Base-by-base conservation (phyloP, 768 basidiomycete species). In the Kwoniella dejecticola region DNA sequence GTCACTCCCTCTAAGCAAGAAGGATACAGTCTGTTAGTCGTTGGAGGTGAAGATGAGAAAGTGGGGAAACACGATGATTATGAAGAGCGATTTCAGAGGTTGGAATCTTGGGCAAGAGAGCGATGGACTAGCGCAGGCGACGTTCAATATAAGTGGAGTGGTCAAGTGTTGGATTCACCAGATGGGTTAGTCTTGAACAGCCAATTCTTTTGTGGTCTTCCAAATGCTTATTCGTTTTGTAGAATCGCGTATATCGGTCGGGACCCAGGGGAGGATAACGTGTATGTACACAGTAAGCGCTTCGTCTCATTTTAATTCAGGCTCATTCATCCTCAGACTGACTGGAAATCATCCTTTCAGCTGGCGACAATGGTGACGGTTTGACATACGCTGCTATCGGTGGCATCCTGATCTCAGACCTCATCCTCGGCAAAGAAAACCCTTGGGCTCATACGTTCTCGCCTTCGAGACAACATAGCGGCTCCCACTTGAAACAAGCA, bases 41-140 rank as follows among this genome's bases (percentile, higher is more conserved):
- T 67, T 13, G 66, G 66, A 19, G 66, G 66, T 13, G 62, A 67
- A 45, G 66, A 67, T 45, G 66, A 67, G 38, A 67, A 67, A 36
- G 62, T 67, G 27, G 66, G 66, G 13, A 62, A 67, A 38, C 66
- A 67, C 23, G 62, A 63, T 29, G 66, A 67, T 41, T 60, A 60
- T 30, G 57, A 63, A 24, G 62, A 63, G 41, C 21, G 66, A 44
- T 67, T 56, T 40, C n/a, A 59, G 36, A 47, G 62, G n/a, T 53
- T 67, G 41, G 62, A 57, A 44, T 24, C 50, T 7, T 67, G 66
- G 66, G 55, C 66, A 5, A 41, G 55, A 49, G 66, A 67, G 54
- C 52, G 62, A 27, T 67, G 66, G 66, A 52, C 44, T 8, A 42
- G 27, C 2, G 66, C 50, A 0, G 62, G 42, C 23, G 48, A 40